A percentile compares a stretch with the other conserved stretches of the same genome.
These are phyloP conservation scores for Trichophyton rubrum DNA, from an alignment of 2,329 filamentous ascomycete genomes.

Conservation along the genomic window DNA sequence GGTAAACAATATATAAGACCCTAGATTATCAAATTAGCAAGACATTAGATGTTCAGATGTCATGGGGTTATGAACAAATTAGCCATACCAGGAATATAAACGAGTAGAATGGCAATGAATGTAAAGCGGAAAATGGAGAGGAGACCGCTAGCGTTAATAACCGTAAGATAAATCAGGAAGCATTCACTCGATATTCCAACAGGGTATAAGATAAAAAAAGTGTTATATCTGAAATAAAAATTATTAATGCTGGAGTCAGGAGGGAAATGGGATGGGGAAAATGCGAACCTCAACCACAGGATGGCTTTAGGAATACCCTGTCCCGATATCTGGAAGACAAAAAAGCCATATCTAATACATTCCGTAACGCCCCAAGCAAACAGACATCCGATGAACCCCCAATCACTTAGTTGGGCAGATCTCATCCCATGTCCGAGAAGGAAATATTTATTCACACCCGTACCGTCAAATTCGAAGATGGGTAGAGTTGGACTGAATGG, in stretches of 20 bases:
- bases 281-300: constrained; percentile 57
- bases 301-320: constrained; percentile 51
- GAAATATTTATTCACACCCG: background rate
- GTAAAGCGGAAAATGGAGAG: constrained; percentile 44
- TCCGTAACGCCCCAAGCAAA: constrained; percentile 83
- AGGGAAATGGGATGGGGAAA: background rate
- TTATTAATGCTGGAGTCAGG: background rate
- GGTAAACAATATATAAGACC: constrained; percentile 71
- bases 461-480: background rate
- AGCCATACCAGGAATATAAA: constrained; percentile 63
- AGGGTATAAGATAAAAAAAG: constrained; percentile 86
- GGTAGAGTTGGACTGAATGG: background rate
- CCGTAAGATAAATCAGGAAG: constrained; percentile 60
- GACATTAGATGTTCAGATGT: constrained; percentile 5
- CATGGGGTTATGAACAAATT: background rate
- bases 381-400: constrained; percentile 42
- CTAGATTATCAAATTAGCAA: constrained; percentile 32
- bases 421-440: constrained; percentile 10
- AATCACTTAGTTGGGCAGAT: constrained; percentile 24
- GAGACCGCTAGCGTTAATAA: constrained; percentile 44
- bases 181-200: constrained; percentile 83
- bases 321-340: constrained; percentile 52
- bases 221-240: constrained; percentile 49
- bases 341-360: constrained; percentile 86
- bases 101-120: constrained; percentile 52